Conservation (phyloP, 805 yeast species). For the Starmerella floris region DNA sequence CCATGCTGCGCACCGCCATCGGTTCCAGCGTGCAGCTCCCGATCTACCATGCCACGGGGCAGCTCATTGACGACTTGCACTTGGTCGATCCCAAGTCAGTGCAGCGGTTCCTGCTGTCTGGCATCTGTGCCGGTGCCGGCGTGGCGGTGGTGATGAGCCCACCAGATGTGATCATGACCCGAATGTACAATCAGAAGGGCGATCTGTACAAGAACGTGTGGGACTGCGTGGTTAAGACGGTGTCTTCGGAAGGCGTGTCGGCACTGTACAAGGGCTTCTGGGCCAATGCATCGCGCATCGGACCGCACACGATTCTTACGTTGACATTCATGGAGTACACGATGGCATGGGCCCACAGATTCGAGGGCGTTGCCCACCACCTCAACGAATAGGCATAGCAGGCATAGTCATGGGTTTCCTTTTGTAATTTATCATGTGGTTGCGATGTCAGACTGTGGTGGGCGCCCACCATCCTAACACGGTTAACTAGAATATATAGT, state of each 20-base stretch:
- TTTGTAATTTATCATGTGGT: too few species aligned
- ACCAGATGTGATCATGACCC: constrained; percentile 87
- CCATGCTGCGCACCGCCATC: constrained; percentile 83
- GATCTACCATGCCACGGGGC: constrained; percentile 66
- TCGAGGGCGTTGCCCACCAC: constrained; percentile 30
- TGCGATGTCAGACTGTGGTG: too few species aligned
- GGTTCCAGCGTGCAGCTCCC: constrained; percentile 95
- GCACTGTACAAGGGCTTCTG: constrained; percentile 92
- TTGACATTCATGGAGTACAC: constrained; percentile 94
- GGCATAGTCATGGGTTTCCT: too few species aligned
- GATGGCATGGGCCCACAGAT: constrained; percentile 42
- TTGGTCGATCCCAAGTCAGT: constrained; percentile 36
- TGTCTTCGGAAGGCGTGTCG: constrained; percentile 63
- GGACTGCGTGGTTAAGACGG: constrained; percentile 79
- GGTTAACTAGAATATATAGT: too few species aligned
- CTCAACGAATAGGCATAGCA: not conserved
- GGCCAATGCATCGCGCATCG: constrained; percentile 83
- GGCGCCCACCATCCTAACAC: too few species aligned
- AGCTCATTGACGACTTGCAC: constrained; percentile 40
- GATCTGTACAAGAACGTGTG: constrained; percentile 71
- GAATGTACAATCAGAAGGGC: constrained; percentile 91
- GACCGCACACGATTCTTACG: constrained; percentile 82
- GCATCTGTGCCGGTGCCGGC: constrained; percentile 65
- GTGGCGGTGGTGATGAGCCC: constrained; percentile 96
- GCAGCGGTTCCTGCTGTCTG: constrained; percentile 13